A percentile compares a stretch with the other conserved stretches of the same genome.
Conservation (phyloP, 2,329 filamentous ascomycete genomes). For the Ophiostoma sp. region DNA sequence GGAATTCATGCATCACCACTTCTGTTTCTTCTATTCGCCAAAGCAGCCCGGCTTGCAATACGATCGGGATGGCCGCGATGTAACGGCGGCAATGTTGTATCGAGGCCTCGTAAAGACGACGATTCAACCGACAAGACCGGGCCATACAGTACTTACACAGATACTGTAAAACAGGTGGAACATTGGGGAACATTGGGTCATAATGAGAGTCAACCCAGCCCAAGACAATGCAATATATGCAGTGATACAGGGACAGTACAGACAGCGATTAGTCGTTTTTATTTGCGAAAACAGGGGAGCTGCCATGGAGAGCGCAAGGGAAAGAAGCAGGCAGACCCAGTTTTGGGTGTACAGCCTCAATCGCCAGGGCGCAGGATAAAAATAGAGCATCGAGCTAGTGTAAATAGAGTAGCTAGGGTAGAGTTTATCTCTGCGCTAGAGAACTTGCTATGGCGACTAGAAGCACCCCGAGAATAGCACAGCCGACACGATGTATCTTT, state of each 20-base stretch:
- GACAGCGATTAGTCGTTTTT: not conserved
- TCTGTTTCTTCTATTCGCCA: not conserved
- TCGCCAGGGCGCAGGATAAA: not conserved
- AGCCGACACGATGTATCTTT: not conserved
- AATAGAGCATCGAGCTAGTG: not conserved
- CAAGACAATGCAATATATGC: constrained; percentile 3
- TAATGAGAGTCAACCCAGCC: not conserved
- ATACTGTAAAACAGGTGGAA: too few relatives aligned
- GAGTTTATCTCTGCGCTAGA: not conserved
- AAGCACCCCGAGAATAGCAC: not conserved
- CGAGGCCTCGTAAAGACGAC: not conserved
- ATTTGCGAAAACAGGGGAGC: not conserved
- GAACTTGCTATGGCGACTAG: not conserved
- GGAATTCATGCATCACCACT: not conserved
- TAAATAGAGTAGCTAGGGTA: not conserved
- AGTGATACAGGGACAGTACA: not conserved
- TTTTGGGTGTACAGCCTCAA: constrained; percentile 15
- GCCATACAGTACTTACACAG: not conserved
- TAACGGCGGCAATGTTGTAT: constrained; percentile 3
- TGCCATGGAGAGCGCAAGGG: not conserved
- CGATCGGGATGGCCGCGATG: not conserved
- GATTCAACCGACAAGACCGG: not conserved
- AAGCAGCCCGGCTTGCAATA: not conserved
- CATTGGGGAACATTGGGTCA: too few relatives aligned
- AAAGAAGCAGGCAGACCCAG: not conserved